phyloP scores from a whole-genome alignment of 768 basidiomycete species.

The Russula brevipes region DNA sequence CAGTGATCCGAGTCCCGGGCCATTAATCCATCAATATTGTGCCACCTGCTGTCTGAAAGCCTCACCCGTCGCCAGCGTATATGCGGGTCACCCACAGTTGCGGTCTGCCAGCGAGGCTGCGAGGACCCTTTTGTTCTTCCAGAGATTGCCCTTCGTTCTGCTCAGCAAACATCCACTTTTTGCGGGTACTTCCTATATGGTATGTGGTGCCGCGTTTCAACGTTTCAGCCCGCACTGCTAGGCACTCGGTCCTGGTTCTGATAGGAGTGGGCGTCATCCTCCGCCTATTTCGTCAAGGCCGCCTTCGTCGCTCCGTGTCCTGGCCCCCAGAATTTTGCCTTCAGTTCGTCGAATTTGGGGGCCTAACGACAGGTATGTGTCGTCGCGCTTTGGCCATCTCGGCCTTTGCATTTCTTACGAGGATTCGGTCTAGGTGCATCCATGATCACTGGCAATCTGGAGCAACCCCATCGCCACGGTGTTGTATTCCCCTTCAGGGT shows the following conservation, averaged over 20 bases:
- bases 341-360: background rate
- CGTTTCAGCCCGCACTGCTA: background rate
- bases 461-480: background rate
- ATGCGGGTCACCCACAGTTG: too few species aligned
- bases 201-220: too few species aligned
- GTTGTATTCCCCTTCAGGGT: background rate
- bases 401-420: background rate
- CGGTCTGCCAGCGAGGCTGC: too few species aligned
- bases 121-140: too few species aligned
- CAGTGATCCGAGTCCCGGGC: too few species aligned
- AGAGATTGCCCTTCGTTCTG: too few species aligned
- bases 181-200: too few species aligned
- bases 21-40: too few species aligned
- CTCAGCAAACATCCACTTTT: too few species aligned
- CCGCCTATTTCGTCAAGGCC: background rate
- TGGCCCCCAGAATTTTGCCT: background rate
- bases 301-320: background rate
- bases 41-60: too few species aligned
- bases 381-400: background rate
- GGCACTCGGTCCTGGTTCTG: background rate
- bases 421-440: background rate
- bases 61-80: too few species aligned
- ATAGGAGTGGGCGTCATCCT: background rate
- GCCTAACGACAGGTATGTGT: background rate
- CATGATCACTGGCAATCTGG: background rate